These are phyloP conservation scores for Oryza meridionalis DNA, from an alignment of 176 grass and related monocot species.

Conservation along the genomic window DNA sequence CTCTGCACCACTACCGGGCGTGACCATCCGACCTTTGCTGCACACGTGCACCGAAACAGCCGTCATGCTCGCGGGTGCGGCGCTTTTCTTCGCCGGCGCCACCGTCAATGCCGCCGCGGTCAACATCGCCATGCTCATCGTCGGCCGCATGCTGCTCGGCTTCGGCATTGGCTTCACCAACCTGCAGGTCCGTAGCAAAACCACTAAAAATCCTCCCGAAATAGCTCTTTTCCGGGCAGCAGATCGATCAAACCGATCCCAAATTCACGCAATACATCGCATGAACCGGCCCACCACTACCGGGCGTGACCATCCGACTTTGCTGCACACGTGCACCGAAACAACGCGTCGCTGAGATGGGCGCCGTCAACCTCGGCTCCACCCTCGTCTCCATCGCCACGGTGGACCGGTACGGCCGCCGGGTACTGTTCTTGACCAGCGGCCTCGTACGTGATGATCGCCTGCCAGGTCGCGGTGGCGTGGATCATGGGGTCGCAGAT, in stretches of 20 bases:
- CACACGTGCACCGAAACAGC: no score
- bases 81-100: conserved; percentile 55
- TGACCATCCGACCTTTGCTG: no score
- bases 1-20: no score
- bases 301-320: no score
- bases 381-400: conserved; percentile 43
- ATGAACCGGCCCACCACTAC: no score
- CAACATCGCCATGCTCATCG: conserved; percentile 75
- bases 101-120: conserved; percentile 57
- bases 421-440: conserved; percentile 52
- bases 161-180: conserved; percentile 77
- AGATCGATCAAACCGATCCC: no score
- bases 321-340: no score
- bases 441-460: conserved; percentile 58
- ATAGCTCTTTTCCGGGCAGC: no score
- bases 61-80: conserved; percentile 64
- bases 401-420: conserved; percentile 60
- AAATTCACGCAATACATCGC: no score
- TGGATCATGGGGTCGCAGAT: conserved; percentile 72
- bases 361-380: conserved; percentile 57
- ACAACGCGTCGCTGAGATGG: conserved; percentile 53
- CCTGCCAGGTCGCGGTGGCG: conserved; percentile 50
- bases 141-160: conserved; percentile 67
- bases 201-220: no score
- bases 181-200: conserved; percentile 46